Conservation (phyloP, 768 basidiomycete species). For the Dacryopinax spathularia region DNA sequence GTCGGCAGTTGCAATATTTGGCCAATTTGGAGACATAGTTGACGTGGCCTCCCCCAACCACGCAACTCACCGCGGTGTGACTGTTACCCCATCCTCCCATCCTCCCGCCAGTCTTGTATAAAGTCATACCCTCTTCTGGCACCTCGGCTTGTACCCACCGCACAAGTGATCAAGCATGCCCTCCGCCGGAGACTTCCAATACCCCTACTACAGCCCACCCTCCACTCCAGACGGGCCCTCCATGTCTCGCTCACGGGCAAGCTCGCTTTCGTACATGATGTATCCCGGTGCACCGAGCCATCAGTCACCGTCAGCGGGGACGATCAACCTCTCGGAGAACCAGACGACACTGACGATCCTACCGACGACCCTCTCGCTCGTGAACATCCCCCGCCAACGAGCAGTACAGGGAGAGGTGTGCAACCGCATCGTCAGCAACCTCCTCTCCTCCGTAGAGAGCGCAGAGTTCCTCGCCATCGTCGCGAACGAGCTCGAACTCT, state of each 20-base stretch:
- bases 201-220: neutral
- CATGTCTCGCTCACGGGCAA: neutral
- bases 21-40: too few species aligned
- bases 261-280: neutral
- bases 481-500: constrained; percentile 66
- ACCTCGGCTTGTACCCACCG: neutral
- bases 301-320: neutral
- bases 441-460: constrained; percentile 39
- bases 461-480: constrained; percentile 61
- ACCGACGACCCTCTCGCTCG: constrained; percentile 54
- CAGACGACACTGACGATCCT: constrained; percentile 49
- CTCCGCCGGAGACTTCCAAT: neutral
- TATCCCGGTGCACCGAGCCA: too few species aligned
- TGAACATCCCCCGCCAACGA: constrained; percentile 60
- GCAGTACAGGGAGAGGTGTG: constrained; percentile 35
- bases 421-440: constrained; percentile 50
- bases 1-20: too few species aligned
- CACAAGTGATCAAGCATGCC: neutral
- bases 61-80: constrained; percentile 15
- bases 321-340: neutral
- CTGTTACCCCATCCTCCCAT: constrained; percentile 15
- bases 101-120: neutral
- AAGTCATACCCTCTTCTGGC: neutral
- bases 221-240: neutral
- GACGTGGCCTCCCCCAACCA: neutral